Percentiles rank a stretch among this genome's conserved stretches.
phyloP scores from a whole-genome alignment of 2,329 filamentous ascomycete species.

The Botrytis fragariae region DNA sequence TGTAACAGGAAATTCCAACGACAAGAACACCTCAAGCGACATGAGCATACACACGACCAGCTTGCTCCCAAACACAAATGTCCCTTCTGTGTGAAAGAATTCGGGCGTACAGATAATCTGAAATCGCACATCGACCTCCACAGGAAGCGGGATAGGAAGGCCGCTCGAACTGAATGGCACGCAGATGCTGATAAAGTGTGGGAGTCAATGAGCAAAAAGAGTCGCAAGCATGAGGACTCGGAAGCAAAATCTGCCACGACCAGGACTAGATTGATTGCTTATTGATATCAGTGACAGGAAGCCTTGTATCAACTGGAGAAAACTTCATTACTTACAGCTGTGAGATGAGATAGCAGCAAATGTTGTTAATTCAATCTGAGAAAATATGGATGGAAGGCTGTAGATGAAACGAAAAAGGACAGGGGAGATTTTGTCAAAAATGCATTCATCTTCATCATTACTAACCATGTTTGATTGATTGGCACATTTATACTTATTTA shows the following conservation, averaged over 20 bases:
- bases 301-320: not conserved
- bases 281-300: not conserved
- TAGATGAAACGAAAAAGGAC: not conserved
- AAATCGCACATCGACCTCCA: slow-evolving; percentile 30
- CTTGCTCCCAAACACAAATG: slow-evolving; percentile 22
- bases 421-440: not conserved
- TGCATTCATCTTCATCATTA: slow-evolving; percentile 3
- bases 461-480: not conserved
- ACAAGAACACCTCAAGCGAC: slow-evolving; percentile 49
- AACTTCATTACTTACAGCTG: not conserved
- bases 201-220: not conserved
- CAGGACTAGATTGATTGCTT: not conserved
- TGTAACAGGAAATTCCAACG: slow-evolving; percentile 48
- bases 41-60: slow-evolving; percentile 45
- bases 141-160: slow-evolving; percentile 20
- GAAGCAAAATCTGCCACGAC: not conserved
- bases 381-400: not conserved
- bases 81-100: slow-evolving; percentile 27
- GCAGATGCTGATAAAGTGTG: slow-evolving; percentile 9
- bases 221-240: not conserved
- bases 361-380: not conserved
- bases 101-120: slow-evolving; percentile 33
- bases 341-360: not conserved
- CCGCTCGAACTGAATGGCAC: slow-evolving; percentile 21
- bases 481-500: slow-evolving; percentile 9